Percentiles rank a stretch among this genome's conserved stretches.
Conservation (phyloP, 2,329 filamentous ascomycete species). For the Juglanconis juglandina region DNA sequence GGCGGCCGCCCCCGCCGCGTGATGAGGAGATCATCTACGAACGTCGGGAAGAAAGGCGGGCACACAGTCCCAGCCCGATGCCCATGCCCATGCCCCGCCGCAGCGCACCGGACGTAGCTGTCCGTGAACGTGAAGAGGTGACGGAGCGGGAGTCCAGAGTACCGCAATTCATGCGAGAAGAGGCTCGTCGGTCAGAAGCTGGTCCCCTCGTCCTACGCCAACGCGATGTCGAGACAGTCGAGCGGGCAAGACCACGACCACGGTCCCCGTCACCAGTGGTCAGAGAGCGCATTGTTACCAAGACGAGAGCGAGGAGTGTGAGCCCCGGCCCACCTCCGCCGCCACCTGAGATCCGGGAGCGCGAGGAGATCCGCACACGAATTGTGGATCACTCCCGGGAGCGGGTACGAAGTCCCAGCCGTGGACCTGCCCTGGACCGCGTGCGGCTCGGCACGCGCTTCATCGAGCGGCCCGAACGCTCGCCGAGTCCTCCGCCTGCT, state of each 20-base stretch:
- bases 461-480: constrained; percentile 38
- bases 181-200: constrained; percentile 43
- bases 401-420: constrained; percentile 23
- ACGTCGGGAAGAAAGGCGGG: constrained; percentile 14
- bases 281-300: constrained; percentile 39
- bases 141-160: constrained; percentile 39
- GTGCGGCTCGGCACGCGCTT: constrained; percentile 29
- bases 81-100: constrained; percentile 18
- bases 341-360: constrained; percentile 24
- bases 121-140: constrained; percentile 41
- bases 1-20: constrained; percentile 20
- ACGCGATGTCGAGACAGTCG: constrained; percentile 53
- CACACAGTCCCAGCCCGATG: constrained; percentile 8
- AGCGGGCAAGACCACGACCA: constrained; percentile 42
- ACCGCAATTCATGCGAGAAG: constrained; percentile 51
- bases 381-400: constrained; percentile 31
- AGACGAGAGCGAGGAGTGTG: constrained; percentile 39
- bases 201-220: constrained; percentile 53
- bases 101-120: constrained; percentile 35
- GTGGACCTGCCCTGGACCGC: constrained; percentile 17
- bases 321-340: constrained; percentile 33
- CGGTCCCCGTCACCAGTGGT: constrained; percentile 41
- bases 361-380: constrained; percentile 29
- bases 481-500: constrained; percentile 32
- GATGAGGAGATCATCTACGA: constrained; percentile 19